Base-by-base conservation (phyloP, 352 stramenopile species). In the Discostella stelligera region DNA sequence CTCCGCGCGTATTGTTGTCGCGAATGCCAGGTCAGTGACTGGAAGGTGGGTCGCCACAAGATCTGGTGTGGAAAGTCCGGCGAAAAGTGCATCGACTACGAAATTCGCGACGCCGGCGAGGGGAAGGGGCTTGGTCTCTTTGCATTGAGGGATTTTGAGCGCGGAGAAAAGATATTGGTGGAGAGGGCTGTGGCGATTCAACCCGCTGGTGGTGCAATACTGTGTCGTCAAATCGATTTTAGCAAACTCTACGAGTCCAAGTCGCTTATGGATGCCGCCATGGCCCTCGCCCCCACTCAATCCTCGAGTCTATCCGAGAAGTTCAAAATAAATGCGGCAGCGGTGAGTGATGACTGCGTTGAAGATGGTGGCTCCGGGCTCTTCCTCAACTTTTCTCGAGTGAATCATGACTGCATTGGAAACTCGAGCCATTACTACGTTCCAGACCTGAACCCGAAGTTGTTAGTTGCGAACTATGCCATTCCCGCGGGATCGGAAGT, bases 321-420 rank as follows among this genome's bases (percentile, higher is more conserved):
- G 50, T 58, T 58, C 30, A 0, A 27, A 14, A 25, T 25, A 30
- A 58, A 58, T 58, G 25, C 20, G n/a, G 50, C 50, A 16, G 50
- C 50, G n/a, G 16, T 27, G n/a, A 25, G 50, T n/a, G n/a, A n/a
- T 32, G 13, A 54, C 1, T 6, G 27, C 27, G 64, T 20, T 2
- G 48, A 62, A 23, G 21, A 71, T 25, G 48, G n/a, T 46, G 64
- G 48, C 16, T 52, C 44, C 11, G 64, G 64, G 23, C 49, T 73
- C 21, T 73, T 73, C 20, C 20, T 66, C 4, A 52, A 66, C n/a
- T 21, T 73, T 14, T 73, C 65, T 54, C 21, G 53, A 54, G 52
- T 73, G 37, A 73, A 73, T 56, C 52, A 73, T 66, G 65, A 73
- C 61, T 73, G 65, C 32, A 30, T 73, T 73, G 65, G 65, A 6